Base-by-base conservation (phyloP, 208 protist genomes). In the Trypanosoma vivax region DNA sequence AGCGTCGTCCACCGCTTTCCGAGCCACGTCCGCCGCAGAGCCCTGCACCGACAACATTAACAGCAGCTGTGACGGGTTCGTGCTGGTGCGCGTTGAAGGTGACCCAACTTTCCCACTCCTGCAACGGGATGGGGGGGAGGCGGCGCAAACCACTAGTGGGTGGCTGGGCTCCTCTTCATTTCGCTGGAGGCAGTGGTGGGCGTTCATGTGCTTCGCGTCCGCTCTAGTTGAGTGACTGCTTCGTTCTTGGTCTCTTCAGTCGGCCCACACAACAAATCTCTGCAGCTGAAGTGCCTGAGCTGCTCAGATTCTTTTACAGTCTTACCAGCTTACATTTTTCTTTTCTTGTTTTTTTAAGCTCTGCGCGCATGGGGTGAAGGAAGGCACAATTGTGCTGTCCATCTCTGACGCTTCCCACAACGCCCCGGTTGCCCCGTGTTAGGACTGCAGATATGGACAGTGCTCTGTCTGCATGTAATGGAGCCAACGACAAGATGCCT, bases 81-180 rank as follows among this genome's bases (percentile, higher is more conserved):
- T 37, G 5, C 6, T 61, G 5, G 35, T 53, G n/a, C 4, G 25
- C 14, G 45, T 45, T 18, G 46, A 53, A 3, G 31, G 51, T 2
- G 35, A 19, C 24, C 18, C 45, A 3, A 25, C 47, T 46, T 42
- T 42, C 3, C 34, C 18, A 14, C 53, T 61, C 28, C 11, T 16
- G 18, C 4, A 6, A 5, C 39, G n/a, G 10, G n/a, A 51, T 19
- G 14, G 53, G 31, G 30, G n/a, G 19, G 10, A 16, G 23, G n/a
- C n/a, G 3, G 19, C 31, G 28, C n/a, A 14, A 19, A 39, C 31
- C 23, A 24, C 18, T 35, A 50, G 53, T 37, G 46, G 57, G 6
- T 63, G 57, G 73, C 74, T 91, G 83, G 83, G 1, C 54, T 74
- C 1, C 88, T 85, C 48, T 83, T 80, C 45, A 70, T 68, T 1